Percentiles rank a stretch among this genome's conserved stretches.
phyloP scores from a whole-genome alignment of 495 filamentous ascomycete genomes.

The Podospora bellae-mahoneyi region DNA sequence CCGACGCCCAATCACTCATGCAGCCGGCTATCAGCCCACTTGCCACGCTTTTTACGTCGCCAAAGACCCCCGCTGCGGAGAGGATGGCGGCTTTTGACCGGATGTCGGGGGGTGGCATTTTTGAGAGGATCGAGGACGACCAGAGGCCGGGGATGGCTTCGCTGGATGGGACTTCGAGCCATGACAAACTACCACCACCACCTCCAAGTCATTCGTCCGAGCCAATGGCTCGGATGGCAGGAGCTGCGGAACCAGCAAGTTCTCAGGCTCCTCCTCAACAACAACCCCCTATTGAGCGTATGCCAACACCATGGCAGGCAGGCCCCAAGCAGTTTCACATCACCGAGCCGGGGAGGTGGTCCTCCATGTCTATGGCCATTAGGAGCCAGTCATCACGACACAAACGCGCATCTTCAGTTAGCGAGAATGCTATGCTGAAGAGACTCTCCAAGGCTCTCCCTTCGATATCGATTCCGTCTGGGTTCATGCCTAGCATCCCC shows the following conservation, averaged over 20 bases:
- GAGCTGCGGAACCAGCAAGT: neutral
- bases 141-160: neutral
- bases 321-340: slow-evolving; percentile 44
- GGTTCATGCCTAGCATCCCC: slow-evolving; percentile 41
- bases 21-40: slow-evolving; percentile 71
- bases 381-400: slow-evolving; percentile 28
- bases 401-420: slow-evolving; percentile 39
- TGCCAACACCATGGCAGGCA: slow-evolving; percentile 54
- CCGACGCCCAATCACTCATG: slow-evolving; percentile 63
- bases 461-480: slow-evolving; percentile 50
- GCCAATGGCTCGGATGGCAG: neutral
- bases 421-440: slow-evolving; percentile 44
- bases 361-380: slow-evolving; percentile 41
- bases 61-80: slow-evolving; percentile 70
- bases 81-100: slow-evolving; percentile 66
- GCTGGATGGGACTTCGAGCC: neutral
- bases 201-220: neutral
- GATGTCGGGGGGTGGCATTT: slow-evolving; percentile 51
- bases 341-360: slow-evolving; percentile 30
- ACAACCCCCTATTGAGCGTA: slow-evolving; percentile 22
- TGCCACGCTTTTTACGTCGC: slow-evolving; percentile 68
- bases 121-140: slow-evolving; percentile 38
- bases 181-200: neutral
- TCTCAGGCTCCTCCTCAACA: neutral
- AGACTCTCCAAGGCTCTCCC: slow-evolving; percentile 49